Percentiles rank a stretch among this genome's conserved stretches.
phyloP scores from a whole-genome alignment of 768 basidiomycete genomes.

The Podaxis rugospora region DNA sequence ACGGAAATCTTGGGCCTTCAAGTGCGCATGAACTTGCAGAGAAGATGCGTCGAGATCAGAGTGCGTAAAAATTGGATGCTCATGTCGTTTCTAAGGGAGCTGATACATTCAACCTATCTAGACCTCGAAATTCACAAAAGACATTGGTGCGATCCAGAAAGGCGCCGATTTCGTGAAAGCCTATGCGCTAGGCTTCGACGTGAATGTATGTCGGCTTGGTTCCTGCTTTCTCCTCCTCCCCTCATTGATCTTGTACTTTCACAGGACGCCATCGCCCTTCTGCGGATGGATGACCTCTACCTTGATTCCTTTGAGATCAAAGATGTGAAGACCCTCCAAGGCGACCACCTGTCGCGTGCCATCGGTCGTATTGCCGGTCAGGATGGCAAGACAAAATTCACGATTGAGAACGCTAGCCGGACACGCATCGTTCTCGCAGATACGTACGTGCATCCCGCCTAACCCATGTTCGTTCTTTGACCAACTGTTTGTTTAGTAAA shows the following conservation, averaged over 20 bases:
- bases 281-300: constrained; percentile 94
- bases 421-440: constrained; percentile 99
- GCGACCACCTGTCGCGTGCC: constrained; percentile 96
- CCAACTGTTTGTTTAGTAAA: constrained; percentile 51
- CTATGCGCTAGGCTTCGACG: constrained; percentile 90
- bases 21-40: constrained; percentile 94
- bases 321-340: constrained; percentile 96
- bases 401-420: constrained; percentile 94
- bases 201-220: constrained; percentile 56
- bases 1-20: constrained; percentile 94
- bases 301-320: constrained; percentile 99
- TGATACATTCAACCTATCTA: constrained; percentile 20
- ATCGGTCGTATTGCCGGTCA: constrained; percentile 99
- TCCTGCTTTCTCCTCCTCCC: not conserved
- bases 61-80: constrained; percentile 42
- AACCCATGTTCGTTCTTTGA: not conserved
- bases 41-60: constrained; percentile 87
- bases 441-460: constrained; percentile 55
- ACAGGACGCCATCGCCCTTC: constrained; percentile 92
- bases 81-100: not conserved
- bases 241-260: not conserved
- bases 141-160: constrained; percentile 90
- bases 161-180: constrained; percentile 98
- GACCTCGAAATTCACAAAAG: constrained; percentile 95
- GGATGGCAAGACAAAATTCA: constrained; percentile 98